Evolutionary conservation across 2,329 filamentous ascomycete genomes (phyloP).

Genomic region (Fusarium mexicanum): DNA sequence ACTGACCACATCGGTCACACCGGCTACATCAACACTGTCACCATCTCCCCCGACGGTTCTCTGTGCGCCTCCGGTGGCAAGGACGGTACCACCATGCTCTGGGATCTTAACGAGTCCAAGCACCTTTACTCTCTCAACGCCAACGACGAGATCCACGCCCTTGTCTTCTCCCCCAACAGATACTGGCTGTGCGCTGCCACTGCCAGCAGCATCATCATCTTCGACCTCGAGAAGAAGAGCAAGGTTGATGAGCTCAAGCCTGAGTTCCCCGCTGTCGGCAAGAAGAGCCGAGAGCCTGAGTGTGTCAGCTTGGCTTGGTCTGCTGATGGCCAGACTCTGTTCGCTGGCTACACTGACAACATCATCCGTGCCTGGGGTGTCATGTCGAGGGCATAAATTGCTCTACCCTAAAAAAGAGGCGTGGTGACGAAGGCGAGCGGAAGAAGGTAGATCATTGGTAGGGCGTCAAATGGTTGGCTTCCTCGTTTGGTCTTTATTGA

Average conservation of each 20-base stretch:
- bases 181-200: constrained; percentile 99
- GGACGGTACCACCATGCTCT: constrained; percentile 99
- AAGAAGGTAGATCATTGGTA: constrained; percentile 56
- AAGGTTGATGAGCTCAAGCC: constrained; percentile 99
- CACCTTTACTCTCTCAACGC: constrained; percentile 99
- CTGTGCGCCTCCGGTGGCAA: constrained; percentile 99
- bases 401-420: constrained; percentile 41
- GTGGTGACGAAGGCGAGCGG: constrained; percentile 42
- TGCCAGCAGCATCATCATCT: constrained; percentile 98
- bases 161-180: constrained; percentile 99
- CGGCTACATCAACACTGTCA: constrained; percentile 99
- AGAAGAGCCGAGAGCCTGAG: constrained; percentile 99
- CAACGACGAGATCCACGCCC: constrained; percentile 99
- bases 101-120: constrained; percentile 99
- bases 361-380: constrained; percentile 98
- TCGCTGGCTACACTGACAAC: constrained; percentile 99
- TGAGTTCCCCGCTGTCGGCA: constrained; percentile 95
- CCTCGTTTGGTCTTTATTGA: constrained; percentile 58
- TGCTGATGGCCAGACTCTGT: constrained; percentile 98
- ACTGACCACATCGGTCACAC: constrained; percentile 99
- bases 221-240: constrained; percentile 99
- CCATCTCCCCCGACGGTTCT: constrained; percentile 98
- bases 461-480: constrained; percentile 58
- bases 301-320: constrained; percentile 97
- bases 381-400: constrained; percentile 85